phyloP scores from a whole-genome alignment of 2,329 filamentous ascomycete genomes.

The Diplocarpon mali region DNA sequence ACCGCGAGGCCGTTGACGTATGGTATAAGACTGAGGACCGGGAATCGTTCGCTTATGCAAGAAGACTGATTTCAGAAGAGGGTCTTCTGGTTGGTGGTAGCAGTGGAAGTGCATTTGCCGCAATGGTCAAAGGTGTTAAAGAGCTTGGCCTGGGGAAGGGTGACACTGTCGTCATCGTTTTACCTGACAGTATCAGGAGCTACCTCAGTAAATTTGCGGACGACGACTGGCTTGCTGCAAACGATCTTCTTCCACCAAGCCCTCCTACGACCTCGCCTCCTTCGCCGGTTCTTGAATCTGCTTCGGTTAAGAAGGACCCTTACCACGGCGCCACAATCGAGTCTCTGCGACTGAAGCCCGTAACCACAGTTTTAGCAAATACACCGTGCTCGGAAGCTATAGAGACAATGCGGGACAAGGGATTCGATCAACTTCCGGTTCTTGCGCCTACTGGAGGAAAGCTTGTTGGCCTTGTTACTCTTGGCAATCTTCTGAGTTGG shows the following conservation, averaged over 20 bases:
- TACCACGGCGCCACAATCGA: conserved; percentile 72
- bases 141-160: conserved; percentile 69
- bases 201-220: conserved; percentile 98
- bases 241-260: conserved; percentile 68
- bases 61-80: conserved; percentile 85
- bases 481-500: conserved; percentile 88
- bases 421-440: conserved; percentile 94
- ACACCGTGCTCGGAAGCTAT: conserved; percentile 77
- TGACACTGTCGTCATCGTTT: conserved; percentile 79
- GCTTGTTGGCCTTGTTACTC: conserved; percentile 84
- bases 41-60: conserved; percentile 83
- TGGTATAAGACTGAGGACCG: conserved; percentile 98
- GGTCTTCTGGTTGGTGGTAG: conserved; percentile 88
- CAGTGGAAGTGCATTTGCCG: conserved; percentile 84
- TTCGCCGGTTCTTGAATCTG: conserved; percentile 30
- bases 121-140: conserved; percentile 63
- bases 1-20: conserved; percentile 68
- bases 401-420: conserved; percentile 96
- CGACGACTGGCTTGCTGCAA: conserved; percentile 97
- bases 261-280: conserved; percentile 34
- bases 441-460: conserved; percentile 56
- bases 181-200: conserved; percentile 93
- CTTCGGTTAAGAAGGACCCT: conserved; percentile 42
- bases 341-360: conserved; percentile 79
- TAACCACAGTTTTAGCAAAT: conserved; percentile 67